A percentile compares a stretch with the other conserved stretches of the same genome.
Conservation (phyloP, 768 basidiomycete genomes). For the Serendipita vermifera region DNA sequence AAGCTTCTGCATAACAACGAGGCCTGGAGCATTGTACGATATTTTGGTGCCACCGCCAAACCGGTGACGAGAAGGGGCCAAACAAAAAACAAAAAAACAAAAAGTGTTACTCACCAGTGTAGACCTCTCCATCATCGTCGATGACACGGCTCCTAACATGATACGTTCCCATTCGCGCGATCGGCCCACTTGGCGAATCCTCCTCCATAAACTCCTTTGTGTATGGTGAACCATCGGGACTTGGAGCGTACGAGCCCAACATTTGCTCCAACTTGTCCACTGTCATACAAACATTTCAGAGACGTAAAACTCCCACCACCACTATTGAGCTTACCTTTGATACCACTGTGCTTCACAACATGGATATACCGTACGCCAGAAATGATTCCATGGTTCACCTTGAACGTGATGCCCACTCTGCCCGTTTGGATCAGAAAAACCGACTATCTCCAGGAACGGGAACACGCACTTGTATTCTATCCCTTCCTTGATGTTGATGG, state of each 20-base stretch:
- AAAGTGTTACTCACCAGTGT: constrained; percentile 44
- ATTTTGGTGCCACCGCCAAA: too few species aligned
- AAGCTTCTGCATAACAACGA: too few species aligned
- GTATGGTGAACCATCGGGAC: constrained; percentile 49
- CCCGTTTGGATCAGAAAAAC: constrained; percentile 11
- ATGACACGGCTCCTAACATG: constrained; percentile 66
- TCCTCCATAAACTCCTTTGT: constrained; percentile 65
- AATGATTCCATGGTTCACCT: constrained; percentile 81
- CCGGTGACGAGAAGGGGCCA: constrained; percentile 9
- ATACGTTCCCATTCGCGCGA: constrained; percentile 75
- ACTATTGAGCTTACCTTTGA: constrained; percentile 42
- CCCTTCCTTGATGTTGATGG: constrained; percentile 68
- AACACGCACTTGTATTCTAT: constrained; percentile 73
- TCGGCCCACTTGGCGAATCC: constrained; percentile 54
- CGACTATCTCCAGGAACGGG: too few species aligned
- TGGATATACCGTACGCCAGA: constrained; percentile 81
- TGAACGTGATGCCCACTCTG: constrained; percentile 72
- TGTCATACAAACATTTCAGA: constrained; percentile 21
- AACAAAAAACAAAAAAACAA: not conserved
- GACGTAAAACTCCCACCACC: constrained; percentile 17
- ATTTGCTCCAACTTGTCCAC: constrained; percentile 90
- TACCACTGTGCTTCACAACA: constrained; percentile 64
- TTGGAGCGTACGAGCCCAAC: constrained; percentile 86
- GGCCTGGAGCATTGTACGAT: too few species aligned
- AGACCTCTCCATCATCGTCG: constrained; percentile 77